Conservation (phyloP, 345 rosid genomes). For the Adansonia digitata region DNA sequence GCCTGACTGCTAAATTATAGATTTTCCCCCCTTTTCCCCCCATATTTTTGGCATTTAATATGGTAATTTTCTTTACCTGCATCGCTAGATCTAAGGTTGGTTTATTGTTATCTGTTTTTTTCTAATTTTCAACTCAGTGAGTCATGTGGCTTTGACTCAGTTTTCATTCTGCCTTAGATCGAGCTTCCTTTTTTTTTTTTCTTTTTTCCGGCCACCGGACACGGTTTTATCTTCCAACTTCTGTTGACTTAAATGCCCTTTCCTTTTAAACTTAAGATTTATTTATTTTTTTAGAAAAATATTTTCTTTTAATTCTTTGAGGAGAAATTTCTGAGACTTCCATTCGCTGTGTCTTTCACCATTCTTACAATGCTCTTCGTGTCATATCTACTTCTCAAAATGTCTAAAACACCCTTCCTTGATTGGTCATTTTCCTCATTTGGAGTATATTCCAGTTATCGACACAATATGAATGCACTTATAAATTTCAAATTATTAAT, state of each 20-base stretch:
- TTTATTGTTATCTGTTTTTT: background rate
- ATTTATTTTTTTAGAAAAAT: too few species aligned
- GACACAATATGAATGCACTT: too few species aligned
- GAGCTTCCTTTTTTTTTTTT: too few species aligned
- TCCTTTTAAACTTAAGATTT: background rate
- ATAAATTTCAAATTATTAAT: too few species aligned
- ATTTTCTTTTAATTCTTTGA: too few species aligned
- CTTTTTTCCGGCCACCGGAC: constrained; percentile 4
- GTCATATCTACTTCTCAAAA: constrained; percentile 16
- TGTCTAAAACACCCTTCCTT: constrained; percentile 28
- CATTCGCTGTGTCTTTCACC: constrained; percentile 14
- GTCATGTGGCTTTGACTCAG: constrained; percentile 8
- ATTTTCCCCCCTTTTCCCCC: background rate
- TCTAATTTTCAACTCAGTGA: constrained; percentile 16
- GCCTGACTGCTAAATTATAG: background rate
- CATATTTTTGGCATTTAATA: background rate
- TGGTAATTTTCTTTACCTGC: background rate
- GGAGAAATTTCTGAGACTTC: constrained; percentile 26
- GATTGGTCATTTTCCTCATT: constrained; percentile 26
- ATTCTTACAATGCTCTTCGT: constrained; percentile 15
- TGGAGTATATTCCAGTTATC: background rate
- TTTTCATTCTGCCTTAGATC: constrained; percentile 18
- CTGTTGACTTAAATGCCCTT: constrained; percentile 14
- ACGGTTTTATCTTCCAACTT: background rate
- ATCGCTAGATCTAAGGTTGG: constrained; percentile 79